phyloP scores from a whole-genome alignment of 257 asterid species.

The Solanum ossicruentum region DNA sequence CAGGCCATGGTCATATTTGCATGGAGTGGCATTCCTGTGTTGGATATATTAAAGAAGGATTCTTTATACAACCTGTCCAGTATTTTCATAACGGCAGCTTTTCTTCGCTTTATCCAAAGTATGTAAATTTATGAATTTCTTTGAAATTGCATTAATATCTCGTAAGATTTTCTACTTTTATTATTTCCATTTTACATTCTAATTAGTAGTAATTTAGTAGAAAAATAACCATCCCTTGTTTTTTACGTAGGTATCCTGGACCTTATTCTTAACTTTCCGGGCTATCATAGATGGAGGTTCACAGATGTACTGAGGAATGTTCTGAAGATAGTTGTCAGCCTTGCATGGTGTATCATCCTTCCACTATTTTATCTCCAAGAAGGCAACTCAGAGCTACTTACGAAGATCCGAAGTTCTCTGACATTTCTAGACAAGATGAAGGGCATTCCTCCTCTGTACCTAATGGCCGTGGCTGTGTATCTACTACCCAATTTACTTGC shows the following conservation, averaged over 20 bases:
- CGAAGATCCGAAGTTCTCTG: constrained; percentile 26
- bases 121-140: constrained; percentile 2
- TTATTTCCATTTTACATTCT: neutral
- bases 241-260: constrained; percentile 67
- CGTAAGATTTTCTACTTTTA: neutral
- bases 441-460: constrained; percentile 85
- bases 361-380: constrained; percentile 60
- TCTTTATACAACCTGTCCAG: constrained; percentile 53
- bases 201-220: neutral
- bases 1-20: constrained; percentile 75
- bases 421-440: constrained; percentile 54
- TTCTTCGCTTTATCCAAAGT: constrained; percentile 90
- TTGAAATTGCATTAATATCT: neutral
- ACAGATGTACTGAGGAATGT: constrained; percentile 56
- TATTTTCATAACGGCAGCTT: constrained; percentile 84
- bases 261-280: constrained; percentile 76
- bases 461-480: constrained; percentile 64
- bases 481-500: constrained; percentile 75
- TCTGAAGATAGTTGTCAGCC: constrained; percentile 72
- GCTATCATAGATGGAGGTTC: constrained; percentile 81
- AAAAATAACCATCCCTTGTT: constrained; percentile 5
- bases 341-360: constrained; percentile 75
- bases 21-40: constrained; percentile 60
- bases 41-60: constrained; percentile 45
- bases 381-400: constrained; percentile 27